Evolutionary conservation across 2,329 filamentous ascomycete species (phyloP).

Genomic region (Phyllosticta citrichinensis): DNA sequence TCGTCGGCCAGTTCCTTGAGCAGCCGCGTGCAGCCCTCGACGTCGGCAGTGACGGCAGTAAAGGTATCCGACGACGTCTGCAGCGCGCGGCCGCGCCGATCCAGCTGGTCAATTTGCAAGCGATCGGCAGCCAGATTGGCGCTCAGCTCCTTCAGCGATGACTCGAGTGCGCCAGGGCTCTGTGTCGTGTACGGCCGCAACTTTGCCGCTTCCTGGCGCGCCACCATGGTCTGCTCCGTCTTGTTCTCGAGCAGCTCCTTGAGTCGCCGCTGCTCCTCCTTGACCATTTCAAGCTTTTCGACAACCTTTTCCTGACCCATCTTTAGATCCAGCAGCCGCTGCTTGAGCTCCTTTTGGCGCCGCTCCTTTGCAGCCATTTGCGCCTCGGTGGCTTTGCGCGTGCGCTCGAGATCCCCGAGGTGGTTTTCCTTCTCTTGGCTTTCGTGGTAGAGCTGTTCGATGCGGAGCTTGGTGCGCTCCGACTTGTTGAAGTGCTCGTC

Average conservation of each 20-base stretch:
- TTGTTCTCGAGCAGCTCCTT: slow-evolving; percentile 63
- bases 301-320: slow-evolving; percentile 75
- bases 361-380: slow-evolving; percentile 76
- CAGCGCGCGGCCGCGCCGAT: slow-evolving; percentile 76
- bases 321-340: slow-evolving; percentile 67
- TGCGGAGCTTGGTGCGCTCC: slow-evolving; percentile 74
- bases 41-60: slow-evolving; percentile 70
- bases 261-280: slow-evolving; percentile 67
- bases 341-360: slow-evolving; percentile 80
- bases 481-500: slow-evolving; percentile 90
- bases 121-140: slow-evolving; percentile 71
- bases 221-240: slow-evolving; percentile 57
- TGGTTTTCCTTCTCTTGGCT: slow-evolving; percentile 80
- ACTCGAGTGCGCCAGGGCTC: slow-evolving; percentile 73
- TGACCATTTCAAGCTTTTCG: slow-evolving; percentile 71
- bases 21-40: slow-evolving; percentile 78
- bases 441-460: slow-evolving; percentile 73
- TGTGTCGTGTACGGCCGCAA: slow-evolving; percentile 86
- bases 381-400: slow-evolving; percentile 69
- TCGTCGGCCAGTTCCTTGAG: slow-evolving; percentile 82
- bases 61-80: slow-evolving; percentile 92
- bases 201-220: slow-evolving; percentile 79
- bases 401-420: slow-evolving; percentile 69
- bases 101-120: slow-evolving; percentile 74
- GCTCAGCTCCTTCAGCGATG: slow-evolving; percentile 69